phyloP scores from a whole-genome alignment of 2,329 filamentous ascomycete genomes.

The Pseudogymnoascus verrucosus region DNA sequence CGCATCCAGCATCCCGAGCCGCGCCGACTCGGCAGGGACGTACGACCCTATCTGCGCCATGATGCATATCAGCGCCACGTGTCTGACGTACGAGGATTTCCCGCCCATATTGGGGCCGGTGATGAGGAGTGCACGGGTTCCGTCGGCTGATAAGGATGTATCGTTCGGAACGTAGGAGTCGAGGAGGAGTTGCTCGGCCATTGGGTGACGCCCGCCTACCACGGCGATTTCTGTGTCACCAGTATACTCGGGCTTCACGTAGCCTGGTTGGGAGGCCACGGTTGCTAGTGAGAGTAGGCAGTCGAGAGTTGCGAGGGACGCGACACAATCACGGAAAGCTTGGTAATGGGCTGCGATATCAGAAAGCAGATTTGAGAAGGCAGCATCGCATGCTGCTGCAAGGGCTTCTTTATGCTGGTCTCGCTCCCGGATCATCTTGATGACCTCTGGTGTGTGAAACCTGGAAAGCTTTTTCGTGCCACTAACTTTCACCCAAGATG shows the following conservation, averaged over 20 bases:
- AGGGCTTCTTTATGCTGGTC: slow-evolving; percentile 94
- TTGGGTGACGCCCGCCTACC: slow-evolving; percentile 75
- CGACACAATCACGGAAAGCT: slow-evolving; percentile 77
- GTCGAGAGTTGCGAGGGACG: slow-evolving; percentile 79
- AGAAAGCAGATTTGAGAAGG: slow-evolving; percentile 64
- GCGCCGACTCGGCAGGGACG: slow-evolving; percentile 69
- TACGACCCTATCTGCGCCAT: slow-evolving; percentile 94
- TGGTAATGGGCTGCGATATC: slow-evolving; percentile 81
- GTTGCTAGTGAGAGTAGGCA: slow-evolving; percentile 80
- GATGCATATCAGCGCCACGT: slow-evolving; percentile 82
- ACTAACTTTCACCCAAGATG: slow-evolving; percentile 90
- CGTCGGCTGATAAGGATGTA: slow-evolving; percentile 60
- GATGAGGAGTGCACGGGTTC: slow-evolving; percentile 56
- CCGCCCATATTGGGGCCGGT: slow-evolving; percentile 99
- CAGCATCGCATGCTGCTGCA: slow-evolving; percentile 80
- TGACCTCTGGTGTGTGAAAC: slow-evolving; percentile 89
- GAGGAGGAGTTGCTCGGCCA: slow-evolving; percentile 85
- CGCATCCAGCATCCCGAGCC: slow-evolving; percentile 77
- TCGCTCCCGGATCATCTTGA: slow-evolving; percentile 73
- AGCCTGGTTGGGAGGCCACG: slow-evolving; percentile 79
- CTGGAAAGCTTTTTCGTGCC: slow-evolving; percentile 87
- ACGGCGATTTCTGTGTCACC: slow-evolving; percentile 61
- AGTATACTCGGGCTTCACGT: slow-evolving; percentile 66
- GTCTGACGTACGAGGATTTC: slow-evolving; percentile 94
- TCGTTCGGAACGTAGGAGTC: slow-evolving; percentile 88